Evolutionary conservation across 2,329 filamentous ascomycete species (phyloP).

Genomic region (Diplocarpon rosae): DNA sequence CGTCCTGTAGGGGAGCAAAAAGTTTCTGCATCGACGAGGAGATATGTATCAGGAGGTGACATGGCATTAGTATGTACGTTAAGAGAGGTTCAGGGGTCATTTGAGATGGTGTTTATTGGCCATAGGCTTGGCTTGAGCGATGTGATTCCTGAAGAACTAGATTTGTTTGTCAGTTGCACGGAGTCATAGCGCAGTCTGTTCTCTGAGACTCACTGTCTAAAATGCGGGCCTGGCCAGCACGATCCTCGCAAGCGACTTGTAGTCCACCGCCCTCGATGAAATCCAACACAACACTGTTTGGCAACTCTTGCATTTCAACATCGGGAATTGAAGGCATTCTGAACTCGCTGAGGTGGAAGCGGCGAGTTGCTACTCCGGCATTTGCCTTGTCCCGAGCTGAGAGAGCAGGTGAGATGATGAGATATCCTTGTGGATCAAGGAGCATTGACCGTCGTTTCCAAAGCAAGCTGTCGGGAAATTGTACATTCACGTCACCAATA

Average conservation of each 20-base stretch:
- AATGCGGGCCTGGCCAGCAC: slow-evolving; percentile 43
- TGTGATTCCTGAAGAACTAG: slow-evolving; percentile 24
- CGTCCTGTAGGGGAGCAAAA: slow-evolving; percentile 3
- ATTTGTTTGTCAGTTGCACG: slow-evolving; percentile 9
- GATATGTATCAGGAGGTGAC: not conserved
- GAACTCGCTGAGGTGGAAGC: slow-evolving; percentile 82
- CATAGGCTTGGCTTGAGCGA: slow-evolving; percentile 18
- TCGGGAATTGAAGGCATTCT: slow-evolving; percentile 70
- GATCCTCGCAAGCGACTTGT: slow-evolving; percentile 54
- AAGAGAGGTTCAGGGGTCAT: too few species aligned
- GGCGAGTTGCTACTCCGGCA: slow-evolving; percentile 51
- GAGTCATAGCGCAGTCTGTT: not conserved
- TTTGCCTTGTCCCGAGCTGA: slow-evolving; percentile 39
- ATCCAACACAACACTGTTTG: slow-evolving; percentile 64
- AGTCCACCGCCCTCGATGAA: slow-evolving; percentile 52
- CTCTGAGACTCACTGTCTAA: slow-evolving; percentile 30
- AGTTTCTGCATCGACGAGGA: not conserved
- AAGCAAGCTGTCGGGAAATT: slow-evolving; percentile 89
- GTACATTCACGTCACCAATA: slow-evolving; percentile 79
- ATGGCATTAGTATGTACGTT: not conserved
- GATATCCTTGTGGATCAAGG: slow-evolving; percentile 71
- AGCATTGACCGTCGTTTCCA: slow-evolving; percentile 92
- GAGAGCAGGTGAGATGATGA: slow-evolving; percentile 66
- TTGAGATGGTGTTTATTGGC: slow-evolving; percentile 10
- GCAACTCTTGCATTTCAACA: slow-evolving; percentile 83